These are phyloP conservation scores for Lactarius hengduanensis DNA, from an alignment of 768 basidiomycete species.

Conservation along the genomic window DNA sequence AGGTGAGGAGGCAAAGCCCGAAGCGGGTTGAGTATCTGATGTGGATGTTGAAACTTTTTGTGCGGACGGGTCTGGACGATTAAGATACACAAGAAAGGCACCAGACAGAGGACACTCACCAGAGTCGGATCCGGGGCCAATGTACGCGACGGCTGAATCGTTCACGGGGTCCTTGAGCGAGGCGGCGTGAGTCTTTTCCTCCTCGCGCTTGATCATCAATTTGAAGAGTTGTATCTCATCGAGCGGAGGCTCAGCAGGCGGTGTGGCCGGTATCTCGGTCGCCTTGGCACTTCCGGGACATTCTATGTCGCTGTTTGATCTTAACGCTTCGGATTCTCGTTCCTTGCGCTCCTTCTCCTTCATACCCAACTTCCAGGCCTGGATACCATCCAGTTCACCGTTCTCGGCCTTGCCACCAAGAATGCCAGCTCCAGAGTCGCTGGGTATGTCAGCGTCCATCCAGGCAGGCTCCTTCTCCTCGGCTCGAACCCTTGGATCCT, in stretches of 20 bases:
- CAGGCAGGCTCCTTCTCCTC: constrained; percentile 88
- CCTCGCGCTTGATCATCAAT: constrained; percentile 77
- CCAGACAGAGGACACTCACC: constrained; percentile 15
- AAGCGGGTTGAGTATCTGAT: constrained; percentile 9
- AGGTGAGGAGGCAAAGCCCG: constrained; percentile 10
- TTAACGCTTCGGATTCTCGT: constrained; percentile 35
- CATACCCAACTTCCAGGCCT: constrained; percentile 84
- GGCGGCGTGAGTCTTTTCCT: constrained; percentile 46
- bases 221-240: constrained; percentile 87
- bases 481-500: constrained; percentile 52
- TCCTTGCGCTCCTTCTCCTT: constrained; percentile 71
- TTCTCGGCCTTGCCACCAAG: constrained; percentile 57
- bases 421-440: constrained; percentile 53
- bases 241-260: constrained; percentile 41
- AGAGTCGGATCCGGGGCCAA: constrained; percentile 19
- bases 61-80: constrained; percentile 5
- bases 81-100: background rate
- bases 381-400: constrained; percentile 79
- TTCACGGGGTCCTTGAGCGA: constrained; percentile 3
- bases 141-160: constrained; percentile 19
- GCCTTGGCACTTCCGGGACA: constrained; percentile 31
- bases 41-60: constrained; percentile 13
- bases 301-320: constrained; percentile 21
- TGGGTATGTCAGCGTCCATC: constrained; percentile 87
- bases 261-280: constrained; percentile 23